Evolutionary conservation across 1,284 basidiomycete species (phyloP).

Genomic region (Cyathus olla): DNA sequence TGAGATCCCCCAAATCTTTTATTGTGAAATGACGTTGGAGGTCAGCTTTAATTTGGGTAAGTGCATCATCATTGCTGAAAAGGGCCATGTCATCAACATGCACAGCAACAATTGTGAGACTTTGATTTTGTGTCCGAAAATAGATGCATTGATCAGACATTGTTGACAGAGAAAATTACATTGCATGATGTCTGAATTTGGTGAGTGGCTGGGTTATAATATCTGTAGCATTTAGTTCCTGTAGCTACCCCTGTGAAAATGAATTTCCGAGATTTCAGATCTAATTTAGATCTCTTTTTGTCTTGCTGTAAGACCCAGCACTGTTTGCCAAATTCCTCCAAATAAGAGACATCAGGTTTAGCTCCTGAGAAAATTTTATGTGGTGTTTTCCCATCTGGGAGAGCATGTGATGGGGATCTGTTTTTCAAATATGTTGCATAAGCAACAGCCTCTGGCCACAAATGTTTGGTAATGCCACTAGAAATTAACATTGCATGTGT

Average conservation of each 20-base stretch:
- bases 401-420: background rate
- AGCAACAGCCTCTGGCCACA: background rate
- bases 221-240: background rate
- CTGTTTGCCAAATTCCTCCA: background rate
- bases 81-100: slow-evolving; percentile 46
- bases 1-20: slow-evolving; percentile 33
- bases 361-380: background rate
- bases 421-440: background rate
- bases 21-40: slow-evolving; percentile 31
- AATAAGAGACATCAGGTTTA: background rate
- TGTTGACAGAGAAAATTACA: slow-evolving; percentile 5
- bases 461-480: background rate
- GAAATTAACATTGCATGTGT: slow-evolving; percentile 16
- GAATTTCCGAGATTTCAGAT: background rate
- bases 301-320: background rate
- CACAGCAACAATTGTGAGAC: slow-evolving; percentile 31
- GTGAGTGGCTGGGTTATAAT: background rate
- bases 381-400: background rate
- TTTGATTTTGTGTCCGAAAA: slow-evolving; percentile 8
- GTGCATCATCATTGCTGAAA: slow-evolving; percentile 20
- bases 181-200: background rate
- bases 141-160: slow-evolving; percentile 45
- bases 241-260: background rate
- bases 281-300: background rate
- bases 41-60: slow-evolving; percentile 30